Percentiles rank a stretch among this genome's conserved stretches.
These are phyloP conservation scores for Claviceps africana DNA, from an alignment of 2,329 filamentous ascomycete species.

Conservation along the genomic window DNA sequence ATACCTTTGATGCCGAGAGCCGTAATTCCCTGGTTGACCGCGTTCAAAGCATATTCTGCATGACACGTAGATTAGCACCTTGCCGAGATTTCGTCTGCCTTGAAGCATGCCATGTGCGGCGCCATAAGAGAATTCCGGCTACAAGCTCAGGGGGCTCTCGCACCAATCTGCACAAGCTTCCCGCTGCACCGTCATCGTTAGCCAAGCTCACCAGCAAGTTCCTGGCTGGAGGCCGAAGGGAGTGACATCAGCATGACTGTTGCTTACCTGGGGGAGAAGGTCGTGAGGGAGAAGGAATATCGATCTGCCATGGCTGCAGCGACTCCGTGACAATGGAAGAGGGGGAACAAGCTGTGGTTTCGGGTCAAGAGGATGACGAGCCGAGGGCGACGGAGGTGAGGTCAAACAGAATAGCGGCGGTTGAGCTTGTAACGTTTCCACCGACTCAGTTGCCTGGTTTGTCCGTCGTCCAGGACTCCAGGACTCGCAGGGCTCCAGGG, in stretches of 20 bases:
- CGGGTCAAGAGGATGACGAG: conserved; percentile 7
- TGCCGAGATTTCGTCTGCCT: too few relatives aligned
- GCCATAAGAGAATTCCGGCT: neutral
- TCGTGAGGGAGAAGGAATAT: conserved; percentile 98
- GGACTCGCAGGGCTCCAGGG: too few relatives aligned
- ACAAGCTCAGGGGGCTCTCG: conserved; percentile 6
- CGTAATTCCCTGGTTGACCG: conserved; percentile 97
- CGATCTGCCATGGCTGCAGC: conserved; percentile 71
- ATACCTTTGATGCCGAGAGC: conserved; percentile 95
- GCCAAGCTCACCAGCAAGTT: conserved; percentile 12
- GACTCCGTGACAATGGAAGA: conserved; percentile 2
- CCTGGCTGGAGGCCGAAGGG: conserved; percentile 1
- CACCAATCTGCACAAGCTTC: conserved; percentile 96
- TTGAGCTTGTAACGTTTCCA: conserved; percentile 22
- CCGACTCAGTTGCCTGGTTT: conserved; percentile 11
- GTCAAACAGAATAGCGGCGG: conserved; percentile 13
- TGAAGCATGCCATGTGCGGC: too few relatives aligned
- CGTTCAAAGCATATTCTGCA: conserved; percentile 94
- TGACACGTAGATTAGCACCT: neutral
- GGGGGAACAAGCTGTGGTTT: conserved; percentile 3
- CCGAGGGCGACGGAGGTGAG: conserved; percentile 2
- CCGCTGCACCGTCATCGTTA: conserved; percentile 51
- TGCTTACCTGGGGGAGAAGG: conserved; percentile 93
- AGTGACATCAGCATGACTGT: conserved; percentile 10
- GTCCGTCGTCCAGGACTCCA: too few relatives aligned